Base-by-base conservation (phyloP, 257 asterid genomes). In the Solanum boliviense region DNA sequence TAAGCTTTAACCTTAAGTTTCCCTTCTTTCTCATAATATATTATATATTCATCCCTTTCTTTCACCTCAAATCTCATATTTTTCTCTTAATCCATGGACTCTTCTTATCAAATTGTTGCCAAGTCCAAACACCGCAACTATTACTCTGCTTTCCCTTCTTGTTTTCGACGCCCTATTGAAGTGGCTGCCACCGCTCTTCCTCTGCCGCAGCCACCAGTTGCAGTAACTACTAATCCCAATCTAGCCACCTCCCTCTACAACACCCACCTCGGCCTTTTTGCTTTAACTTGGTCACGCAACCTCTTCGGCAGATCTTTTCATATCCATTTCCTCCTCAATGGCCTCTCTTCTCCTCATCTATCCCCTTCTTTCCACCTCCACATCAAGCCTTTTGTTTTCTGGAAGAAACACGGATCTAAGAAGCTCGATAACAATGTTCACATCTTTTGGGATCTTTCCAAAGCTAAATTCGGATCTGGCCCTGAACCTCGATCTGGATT, bases 401-500 rank as follows among this genome's bases (percentile, higher is more conserved):
- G 89, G 92, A 89, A 83, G 86, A 93, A 86, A 85, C 87, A 89
- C 29, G 96, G 95, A 5, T 94, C 93, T 79, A 92, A 87, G 44
- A 85, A 83, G 35, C 90, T 94, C 73, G 29, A 84, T 46, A 13
- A 75, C 82, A 29, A 87, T 32, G 90, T 88, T 67, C 83, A 46
- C 38, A 67, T 94, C 60, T 87, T 20, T 79, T 94, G 94, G 94
- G 96, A 94, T 90, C 91, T 94, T 29, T 89, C 93, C 52, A 62
- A 88, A 34, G 94, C 94, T 56, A 92, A 89, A 87, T 93, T 92
- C 70, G 94, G 94, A 62, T 87, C 93, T 18, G 91, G 95, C 15
- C 96, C 95, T 44, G 95, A 92, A 48, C 95, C 96, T 5, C 32
- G 65, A 12, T 93, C 94, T 82, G 94, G 94, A 20, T 94, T 89